Evolutionary conservation across 2,329 filamentous ascomycete species (phyloP), one percentile per base, ranked within the genome.

Genomic region (Cladosporium phlei): DNA sequence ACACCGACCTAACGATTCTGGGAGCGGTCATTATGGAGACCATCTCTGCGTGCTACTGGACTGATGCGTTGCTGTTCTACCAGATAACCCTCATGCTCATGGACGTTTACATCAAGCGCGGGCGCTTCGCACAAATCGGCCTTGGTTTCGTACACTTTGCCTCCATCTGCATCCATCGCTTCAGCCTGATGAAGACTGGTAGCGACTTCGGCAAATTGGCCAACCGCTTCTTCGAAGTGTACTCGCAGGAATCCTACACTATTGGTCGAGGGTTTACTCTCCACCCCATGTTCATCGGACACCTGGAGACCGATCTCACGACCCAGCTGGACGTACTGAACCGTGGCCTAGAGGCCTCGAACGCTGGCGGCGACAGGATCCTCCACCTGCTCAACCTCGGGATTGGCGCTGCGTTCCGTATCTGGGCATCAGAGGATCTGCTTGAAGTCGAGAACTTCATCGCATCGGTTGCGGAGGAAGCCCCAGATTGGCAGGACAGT

Each of bases 361-460:
- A 82, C 1, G 70, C 76, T 16, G 77, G 83, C 2, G 85, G 85
- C 1, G 86, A 91, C 59, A 77, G 84, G 22, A 80, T 85, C 44
- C 77, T 85, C 1, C 81, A 83, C 5, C 81, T 90, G 24, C 69
- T 90, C 8, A 85, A 83, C 55, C 79, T 85, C 42, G 86, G 85
- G 0, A 69, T 88, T 16, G 74, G 77, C 24, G 80, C 82, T 2
- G 76, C 79, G 52, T 77, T 84, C 56, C 82, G 79, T 54, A 77
- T 89, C 47, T 88, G 83, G 63, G 77, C 79, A 10, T 83, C 82
- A 54, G 80, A 87, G 52, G 83, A 87, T 49, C 71, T 82, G 38
- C 70, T 72, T 11, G 86, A 90, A 47, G 68, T 88, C 0, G 85
- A 89, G 60, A 75, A 76, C 0, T 86, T 81, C 59, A 85, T 83